Base-by-base conservation (phyloP, 371 early-diverging fungal species). In the Umbelopsis sp. region DNA sequence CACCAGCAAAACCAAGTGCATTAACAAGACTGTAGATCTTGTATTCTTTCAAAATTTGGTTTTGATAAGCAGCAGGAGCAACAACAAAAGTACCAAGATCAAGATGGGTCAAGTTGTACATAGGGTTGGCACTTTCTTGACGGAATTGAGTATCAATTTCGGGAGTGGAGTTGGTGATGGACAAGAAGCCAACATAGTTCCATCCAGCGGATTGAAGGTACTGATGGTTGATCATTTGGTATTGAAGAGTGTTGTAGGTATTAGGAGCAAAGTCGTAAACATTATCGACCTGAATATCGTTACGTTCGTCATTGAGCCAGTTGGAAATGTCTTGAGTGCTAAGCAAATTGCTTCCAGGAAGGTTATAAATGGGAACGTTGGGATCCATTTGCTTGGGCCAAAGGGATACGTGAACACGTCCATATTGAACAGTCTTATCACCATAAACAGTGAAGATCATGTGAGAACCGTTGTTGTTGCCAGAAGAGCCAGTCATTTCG, bases 151-250 rank as follows among this genome's bases (percentile, higher is more conserved):
- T 76, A 18, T 72, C 74, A 18, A 83, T 68, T 63, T 77, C 79
- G 16, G 81, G 80, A 3, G 80, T 79, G 11, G 71, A 73, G 66
- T 83, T 83, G 35, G 75, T 68, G 32, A 80, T 74, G 25, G 83
- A 81, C 22, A 76, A 63, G 67, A 83, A 83, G 48, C 83, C 83
- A 37, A 83, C 79, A 72, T 79, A 83, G 62, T 83, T 83, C 83
- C 83, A 83, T 18, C 80, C 81, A 20, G 70, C 72, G 32, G 69
- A 44, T 63, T 83, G 81, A 29, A 83, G 72, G 29, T 79, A 83
- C 7, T 71, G 75, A 64, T 76, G 83, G 38, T 83, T 75, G 16
- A 79, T 65, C 16, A 83, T 64, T 5, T 77, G 72, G 50, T 83
- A 83, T 32, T 71, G 70, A 25, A 83, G 68, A 29, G 77, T 73